These are phyloP conservation scores for Dipteronia sinensis DNA, from an alignment of 345 rosid genomes.

Conservation along the genomic window DNA sequence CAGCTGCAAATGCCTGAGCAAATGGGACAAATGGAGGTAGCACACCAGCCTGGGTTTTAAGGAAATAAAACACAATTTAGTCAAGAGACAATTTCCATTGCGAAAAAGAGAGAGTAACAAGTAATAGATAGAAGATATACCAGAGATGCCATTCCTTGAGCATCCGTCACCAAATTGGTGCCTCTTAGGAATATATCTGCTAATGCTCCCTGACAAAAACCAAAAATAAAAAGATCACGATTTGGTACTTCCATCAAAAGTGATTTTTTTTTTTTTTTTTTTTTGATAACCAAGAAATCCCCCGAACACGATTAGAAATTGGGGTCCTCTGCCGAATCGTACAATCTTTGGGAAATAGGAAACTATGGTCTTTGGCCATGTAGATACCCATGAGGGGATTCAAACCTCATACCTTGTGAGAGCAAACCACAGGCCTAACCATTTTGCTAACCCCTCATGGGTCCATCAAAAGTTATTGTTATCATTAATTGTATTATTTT, in stretches of 20 bases:
- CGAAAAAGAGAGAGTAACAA: neutral
- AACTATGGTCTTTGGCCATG: too few relatives aligned
- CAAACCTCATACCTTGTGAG: too few relatives aligned
- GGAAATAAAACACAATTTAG: constrained; percentile 18
- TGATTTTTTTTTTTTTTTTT: too few relatives aligned
- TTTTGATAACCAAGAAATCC: too few relatives aligned
- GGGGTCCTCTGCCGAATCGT: too few relatives aligned
- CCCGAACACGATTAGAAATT: too few relatives aligned
- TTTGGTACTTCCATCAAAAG: constrained; percentile 8
- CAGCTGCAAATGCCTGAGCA: constrained; percentile 98
- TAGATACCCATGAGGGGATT: too few relatives aligned
- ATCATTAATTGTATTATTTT: neutral
- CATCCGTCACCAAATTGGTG: constrained; percentile 61
- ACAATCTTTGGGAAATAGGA: too few relatives aligned
- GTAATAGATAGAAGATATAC: constrained; percentile 36
- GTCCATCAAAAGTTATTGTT: neutral
- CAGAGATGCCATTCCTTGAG: constrained; percentile 84
- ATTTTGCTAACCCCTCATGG: too few relatives aligned
- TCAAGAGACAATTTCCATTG: neutral
- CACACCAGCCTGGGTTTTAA: constrained; percentile 62
- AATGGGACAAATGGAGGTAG: constrained; percentile 96
- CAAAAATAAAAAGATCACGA: neutral
- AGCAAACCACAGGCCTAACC: too few relatives aligned
- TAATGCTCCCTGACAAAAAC: constrained; percentile 66
- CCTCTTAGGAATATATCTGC: constrained; percentile 87